phyloP scores from a whole-genome alignment of 495 filamentous ascomycete genomes.

The Sordaria brevicollis region DNA sequence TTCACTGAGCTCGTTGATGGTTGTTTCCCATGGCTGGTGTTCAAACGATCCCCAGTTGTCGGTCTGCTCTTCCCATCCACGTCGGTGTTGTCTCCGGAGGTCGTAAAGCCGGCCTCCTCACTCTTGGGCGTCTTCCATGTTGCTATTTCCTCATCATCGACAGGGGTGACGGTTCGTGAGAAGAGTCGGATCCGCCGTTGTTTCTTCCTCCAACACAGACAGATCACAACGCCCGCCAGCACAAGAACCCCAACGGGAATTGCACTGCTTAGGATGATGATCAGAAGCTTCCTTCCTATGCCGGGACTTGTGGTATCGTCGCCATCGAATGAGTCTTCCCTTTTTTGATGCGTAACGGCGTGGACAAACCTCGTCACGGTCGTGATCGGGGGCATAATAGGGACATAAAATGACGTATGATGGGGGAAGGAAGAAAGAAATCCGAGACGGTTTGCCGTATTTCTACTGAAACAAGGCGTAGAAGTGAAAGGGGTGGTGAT shows the following conservation, averaged over 20 bases:
- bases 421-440: not conserved
- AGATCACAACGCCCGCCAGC: constrained; percentile 20
- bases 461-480: not conserved
- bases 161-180: constrained; percentile 34
- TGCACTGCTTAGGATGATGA: constrained; percentile 33
- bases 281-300: constrained; percentile 5
- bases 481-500: not conserved
- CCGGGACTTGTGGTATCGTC: not conserved
- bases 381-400: not conserved
- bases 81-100: constrained; percentile 10
- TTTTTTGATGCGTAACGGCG: not conserved
- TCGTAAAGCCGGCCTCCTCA: constrained; percentile 11
- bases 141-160: constrained; percentile 43
- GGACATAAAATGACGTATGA: not conserved
- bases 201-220: constrained; percentile 22
- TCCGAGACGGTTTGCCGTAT: not conserved
- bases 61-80: constrained; percentile 8
- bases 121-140: constrained; percentile 32
- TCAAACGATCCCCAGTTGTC: constrained; percentile 12
- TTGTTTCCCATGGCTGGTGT: constrained; percentile 23
- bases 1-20: constrained; percentile 27
- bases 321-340: not conserved
- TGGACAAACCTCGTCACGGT: not conserved
- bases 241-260: constrained; percentile 26
- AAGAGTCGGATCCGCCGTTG: constrained; percentile 27